phyloP scores from a whole-genome alignment of 106 monocot species.

The Agapanthus africanus region DNA sequence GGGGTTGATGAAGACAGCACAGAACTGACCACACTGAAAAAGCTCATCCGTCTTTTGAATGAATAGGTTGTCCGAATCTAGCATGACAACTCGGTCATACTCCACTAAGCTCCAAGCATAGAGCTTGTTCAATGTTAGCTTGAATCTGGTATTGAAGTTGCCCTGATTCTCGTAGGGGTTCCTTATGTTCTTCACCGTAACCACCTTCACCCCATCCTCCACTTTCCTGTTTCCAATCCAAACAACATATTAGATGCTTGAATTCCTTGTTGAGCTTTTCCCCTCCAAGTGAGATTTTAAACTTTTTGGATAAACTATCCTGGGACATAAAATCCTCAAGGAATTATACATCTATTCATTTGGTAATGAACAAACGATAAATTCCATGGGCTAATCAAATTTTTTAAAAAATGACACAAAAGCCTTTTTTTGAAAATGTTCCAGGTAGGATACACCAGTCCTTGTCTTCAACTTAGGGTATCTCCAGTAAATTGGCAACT shows the following conservation, averaged over 20 bases:
- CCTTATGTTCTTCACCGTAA: conserved; percentile 37
- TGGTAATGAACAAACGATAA: no score
- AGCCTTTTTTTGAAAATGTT: no score
- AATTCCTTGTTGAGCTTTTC: background rate
- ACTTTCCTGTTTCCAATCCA: conserved; percentile 22
- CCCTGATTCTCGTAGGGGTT: conserved; percentile 48
- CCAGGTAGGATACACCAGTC: no score
- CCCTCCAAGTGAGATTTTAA: background rate
- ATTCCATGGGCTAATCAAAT: background rate
- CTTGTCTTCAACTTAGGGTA: no score
- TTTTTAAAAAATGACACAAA: background rate
- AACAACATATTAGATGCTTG: background rate
- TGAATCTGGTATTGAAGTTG: conserved; percentile 43
- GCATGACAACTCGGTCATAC: conserved; percentile 75
- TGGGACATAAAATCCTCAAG: no score
- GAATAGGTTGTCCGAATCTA: conserved; percentile 75
- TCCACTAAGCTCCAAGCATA: conserved; percentile 67
- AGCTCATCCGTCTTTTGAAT: conserved; percentile 71
- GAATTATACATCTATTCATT: no score
- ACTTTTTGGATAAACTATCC: no score
- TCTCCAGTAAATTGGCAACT: no score
- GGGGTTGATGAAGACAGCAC: conserved; percentile 83
- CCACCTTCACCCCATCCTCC: conserved; percentile 43
- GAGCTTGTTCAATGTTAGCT: conserved; percentile 49
- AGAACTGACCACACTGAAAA: conserved; percentile 77